Base-by-base conservation (phyloP, 1,284 basidiomycete genomes). In the Ceratorhiza oryzae-sativae region DNA sequence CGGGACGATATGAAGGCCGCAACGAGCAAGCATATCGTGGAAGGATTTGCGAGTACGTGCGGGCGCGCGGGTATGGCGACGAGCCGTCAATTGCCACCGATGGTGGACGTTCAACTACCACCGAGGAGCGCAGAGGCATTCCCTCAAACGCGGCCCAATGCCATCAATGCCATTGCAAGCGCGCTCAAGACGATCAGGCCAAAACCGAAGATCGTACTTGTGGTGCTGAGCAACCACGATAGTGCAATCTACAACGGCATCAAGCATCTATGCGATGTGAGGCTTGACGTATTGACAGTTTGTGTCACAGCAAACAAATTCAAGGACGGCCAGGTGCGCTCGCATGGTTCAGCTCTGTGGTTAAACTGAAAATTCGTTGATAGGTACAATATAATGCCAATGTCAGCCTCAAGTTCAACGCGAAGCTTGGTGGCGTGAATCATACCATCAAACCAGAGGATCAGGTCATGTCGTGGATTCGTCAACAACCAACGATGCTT, bases 351-450 rank as follows among this genome's bases (percentile, higher is more conserved):
- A n/a, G n/a, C n/a, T n/a, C n/a, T n/a, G n/a, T n/a, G n/a, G n/a
- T n/a, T n/a, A n/a, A n/a, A n/a, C n/a, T n/a, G n/a, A n/a, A n/a
- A n/a, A n/a, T n/a, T 39, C 8, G 6, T 39, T n/a, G 45, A 34
- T 88, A 89, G 79, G 75, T 83, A 27, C 89, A 91, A 75, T 93
- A 92, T 77, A 91, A 86, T 73, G 89, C 89, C 45, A 93, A 93
- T 76, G 89, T 93, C 30, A 88, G 89, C 0, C 80, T 92, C 61
- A 93, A 93, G 75, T 82, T 92, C 71, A 94, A 93, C 79, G 90
- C 89, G 84, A 93, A 94, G 82, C 79, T 92, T 71, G 90, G 90
- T 2, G 92, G 92, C 18, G 82, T 89, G 63, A 93, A 94, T 77
- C 90, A 92, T 75, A 79, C 78, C 8, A 79, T 93, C 46, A 88